Base-by-base conservation (phyloP, 768 basidiomycete species). In the Chalciporus pseudorubinellus region DNA sequence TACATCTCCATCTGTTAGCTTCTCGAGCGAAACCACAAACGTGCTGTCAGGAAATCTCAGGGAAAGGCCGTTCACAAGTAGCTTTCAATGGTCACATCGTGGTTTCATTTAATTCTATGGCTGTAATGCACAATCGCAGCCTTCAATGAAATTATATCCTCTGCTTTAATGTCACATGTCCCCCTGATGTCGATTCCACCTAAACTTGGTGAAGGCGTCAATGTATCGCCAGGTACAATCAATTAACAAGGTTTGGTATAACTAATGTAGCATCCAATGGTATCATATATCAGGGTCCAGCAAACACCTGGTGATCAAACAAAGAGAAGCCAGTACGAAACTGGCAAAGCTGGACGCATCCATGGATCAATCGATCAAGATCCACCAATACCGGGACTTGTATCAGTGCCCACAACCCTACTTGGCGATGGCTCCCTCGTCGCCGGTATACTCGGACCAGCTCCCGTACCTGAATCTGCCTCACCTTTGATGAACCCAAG, bases 21-120 rank as follows among this genome's bases (percentile, higher is more conserved):
- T 55, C 72, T 89, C 50, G 90, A 92, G 44, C 85, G 85, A 57
- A 89, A 90, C 60, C 85, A 84, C 53, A 91, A 88, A 66, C 85
- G 85, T 24, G 69, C 74, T 22, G 54, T 90, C 49, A 80, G 80
- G 56, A 91, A 89, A 67, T 74, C 80, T 34, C 89, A 90, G 60
- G 81, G 79, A 52, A 89, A 87, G 66, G 66, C 70, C 38, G 74
- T 80, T 46, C 63, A 64, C 53, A 66, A 64, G 48, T 64, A 61
- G 31, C 6, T n/a, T 16, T 34, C 6, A n/a, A 21, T 26, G 38
- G 7, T 44, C 18, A 31, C 14, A 14, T 10, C 26, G 16, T 26
- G 14, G 22, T 26, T 50, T 19, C 4, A 12, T 42, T 20, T 52
- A 41, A 42, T 22, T 26, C 8, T 42, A 8, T 13, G 22, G 40